These are phyloP conservation scores for Trichosanthes truncata DNA, from an alignment of 306 rosid species.

Conservation along the genomic window DNA sequence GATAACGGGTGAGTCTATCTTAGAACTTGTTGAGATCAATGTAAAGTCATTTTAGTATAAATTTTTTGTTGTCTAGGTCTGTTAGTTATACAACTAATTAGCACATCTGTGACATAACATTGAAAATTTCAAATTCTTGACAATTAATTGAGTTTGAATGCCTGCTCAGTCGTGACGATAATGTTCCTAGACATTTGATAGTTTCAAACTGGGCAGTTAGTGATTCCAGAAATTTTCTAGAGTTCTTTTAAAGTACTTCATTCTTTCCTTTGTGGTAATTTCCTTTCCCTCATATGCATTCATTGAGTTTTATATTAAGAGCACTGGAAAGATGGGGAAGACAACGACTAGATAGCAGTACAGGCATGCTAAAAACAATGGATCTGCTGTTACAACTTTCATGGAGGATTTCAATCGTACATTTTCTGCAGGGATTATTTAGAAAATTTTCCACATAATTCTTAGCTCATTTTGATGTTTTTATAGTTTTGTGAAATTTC, in stretches of 20 bases:
- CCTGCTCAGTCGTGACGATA: not conserved
- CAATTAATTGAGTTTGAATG: not conserved
- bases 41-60: not conserved
- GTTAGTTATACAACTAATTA: not conserved
- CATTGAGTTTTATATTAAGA: not conserved
- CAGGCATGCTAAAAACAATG: not conserved
- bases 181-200: not conserved
- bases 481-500: not conserved
- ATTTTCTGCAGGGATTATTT: not conserved
- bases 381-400: not conserved
- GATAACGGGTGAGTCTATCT: constrained; percentile 40
- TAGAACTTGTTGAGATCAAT: not conserved
- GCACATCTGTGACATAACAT: not conserved
- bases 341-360: not conserved
- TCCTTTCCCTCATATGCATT: not conserved
- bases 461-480: not conserved
- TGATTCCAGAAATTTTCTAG: not conserved
- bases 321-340: not conserved
- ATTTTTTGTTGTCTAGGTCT: not conserved
- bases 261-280: not conserved
- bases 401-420: not conserved
- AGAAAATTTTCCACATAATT: not conserved
- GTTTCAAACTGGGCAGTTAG: not conserved
- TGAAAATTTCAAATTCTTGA: not conserved
- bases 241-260: not conserved